phyloP scores from a whole-genome alignment of 129 eudicot species.

The Helichrysum umbraculigerum region DNA sequence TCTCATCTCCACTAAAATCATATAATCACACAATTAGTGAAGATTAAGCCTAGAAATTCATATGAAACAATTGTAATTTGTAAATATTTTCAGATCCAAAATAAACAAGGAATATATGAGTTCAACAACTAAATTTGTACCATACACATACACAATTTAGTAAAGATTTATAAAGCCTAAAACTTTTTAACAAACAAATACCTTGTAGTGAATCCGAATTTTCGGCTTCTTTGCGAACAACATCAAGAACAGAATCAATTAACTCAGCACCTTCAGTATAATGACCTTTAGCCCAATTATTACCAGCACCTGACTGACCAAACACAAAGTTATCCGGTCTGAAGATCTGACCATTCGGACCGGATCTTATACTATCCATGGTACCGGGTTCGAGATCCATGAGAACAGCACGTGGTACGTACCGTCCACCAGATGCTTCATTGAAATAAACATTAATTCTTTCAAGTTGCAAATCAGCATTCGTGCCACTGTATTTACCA shows the following conservation, averaged over 20 bases:
- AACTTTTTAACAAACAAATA: not conserved
- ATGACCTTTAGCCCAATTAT: conserved; percentile 93
- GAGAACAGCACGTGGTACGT: conserved; percentile 88
- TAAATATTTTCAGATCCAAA: too few relatives aligned
- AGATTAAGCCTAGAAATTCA: too few relatives aligned
- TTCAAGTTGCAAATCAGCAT: conserved; percentile 62
- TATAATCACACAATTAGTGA: too few relatives aligned
- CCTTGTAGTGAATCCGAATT: conserved; percentile 90
- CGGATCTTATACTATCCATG: conserved; percentile 93
- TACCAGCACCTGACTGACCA: conserved; percentile 89
- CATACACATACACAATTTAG: too few relatives aligned
- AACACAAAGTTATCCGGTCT: conserved; percentile 91
- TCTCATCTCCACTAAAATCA: not conserved
- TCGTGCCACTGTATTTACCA: conserved; percentile 54
- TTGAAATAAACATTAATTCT: conserved; percentile 85
- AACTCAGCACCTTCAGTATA: conserved; percentile 95
- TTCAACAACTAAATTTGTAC: too few relatives aligned
- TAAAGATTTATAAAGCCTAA: too few relatives aligned
- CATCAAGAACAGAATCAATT: conserved; percentile 86
- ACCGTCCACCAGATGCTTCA: conserved; percentile 84
- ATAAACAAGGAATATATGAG: too few relatives aligned
- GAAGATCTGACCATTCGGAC: conserved; percentile 79
- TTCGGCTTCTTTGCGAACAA: conserved; percentile 92
- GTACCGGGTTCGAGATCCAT: conserved; percentile 99
- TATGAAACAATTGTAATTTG: too few relatives aligned